Evolutionary conservation across 139 green algal species (phyloP).

Genomic region (Coelastrella sp.): DNA sequence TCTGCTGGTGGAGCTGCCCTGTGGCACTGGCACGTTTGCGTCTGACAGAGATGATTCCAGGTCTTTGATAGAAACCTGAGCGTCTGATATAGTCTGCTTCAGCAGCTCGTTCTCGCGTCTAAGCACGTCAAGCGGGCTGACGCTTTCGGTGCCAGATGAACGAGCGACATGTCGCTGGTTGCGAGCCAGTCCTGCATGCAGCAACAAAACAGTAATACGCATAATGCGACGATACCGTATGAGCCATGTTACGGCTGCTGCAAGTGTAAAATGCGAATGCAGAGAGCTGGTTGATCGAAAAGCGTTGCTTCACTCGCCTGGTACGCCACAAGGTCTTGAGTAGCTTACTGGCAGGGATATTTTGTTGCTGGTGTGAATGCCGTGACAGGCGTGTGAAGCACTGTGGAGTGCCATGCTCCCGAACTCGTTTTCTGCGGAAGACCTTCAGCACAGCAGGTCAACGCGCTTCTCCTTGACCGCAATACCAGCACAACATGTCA

Average conservation of each 20-base stretch:
- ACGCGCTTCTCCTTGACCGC: background rate
- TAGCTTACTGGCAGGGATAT: background rate
- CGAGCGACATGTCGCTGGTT: background rate
- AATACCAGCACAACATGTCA: background rate
- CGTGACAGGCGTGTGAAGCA: background rate
- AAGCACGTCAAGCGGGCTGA: constrained; percentile 73
- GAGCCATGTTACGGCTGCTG: background rate
- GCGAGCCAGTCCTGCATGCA: background rate
- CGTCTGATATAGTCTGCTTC: constrained; percentile 58
- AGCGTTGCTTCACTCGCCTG: background rate
- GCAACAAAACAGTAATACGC: background rate
- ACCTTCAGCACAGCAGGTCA: background rate
- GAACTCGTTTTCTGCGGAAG: background rate
- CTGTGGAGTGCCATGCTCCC: constrained; percentile 8
- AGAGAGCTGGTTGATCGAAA: background rate
- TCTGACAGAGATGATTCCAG: constrained; percentile 46
- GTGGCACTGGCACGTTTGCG: constrained; percentile 41
- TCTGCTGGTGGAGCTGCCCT: background rate
- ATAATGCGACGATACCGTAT: background rate
- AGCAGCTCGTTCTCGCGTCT: constrained; percentile 85
- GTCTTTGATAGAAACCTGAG: constrained; percentile 49
- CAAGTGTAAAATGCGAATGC: background rate
- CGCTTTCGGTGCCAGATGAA: background rate
- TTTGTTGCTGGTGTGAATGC: background rate
- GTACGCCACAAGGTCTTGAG: background rate